Base-by-base conservation (phyloP, 2,329 filamentous ascomycete genomes). In the Colletotrichum sp. region DNA sequence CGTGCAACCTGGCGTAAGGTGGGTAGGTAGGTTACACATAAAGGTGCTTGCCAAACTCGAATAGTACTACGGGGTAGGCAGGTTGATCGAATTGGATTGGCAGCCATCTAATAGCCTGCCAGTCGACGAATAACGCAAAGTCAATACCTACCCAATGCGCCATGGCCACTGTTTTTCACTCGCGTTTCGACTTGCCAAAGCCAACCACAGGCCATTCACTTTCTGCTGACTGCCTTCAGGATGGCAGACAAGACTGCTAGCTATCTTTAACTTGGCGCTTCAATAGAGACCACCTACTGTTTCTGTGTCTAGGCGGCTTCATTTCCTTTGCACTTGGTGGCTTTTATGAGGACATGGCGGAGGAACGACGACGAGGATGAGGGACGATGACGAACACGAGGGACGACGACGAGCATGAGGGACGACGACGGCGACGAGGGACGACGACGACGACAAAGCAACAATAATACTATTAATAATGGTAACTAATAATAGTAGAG, bases 301-400 rank as follows among this genome's bases (percentile, higher is more conserved):
- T 10, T 16, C 3, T n/a, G 0, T n/a, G 36, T 43, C 36, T 43
- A 43, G 36, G 16, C 5, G 5, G 5, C 8, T n/a, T 5, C 1
- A 18, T 43, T 43, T 3, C 8, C 8, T 43, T 1, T 3, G 36
- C 36, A n/a, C 16, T 43, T n/a, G 0, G 36, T 18, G 36, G n/a
- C 36, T 43, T 43, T 18, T 2, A 43, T n/a, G 16, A 43, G 36
- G 8, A 43, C 36, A 18, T 18, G 8, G 1, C n/a, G 0, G 16
- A 43, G 36, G 36, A 1, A 18, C 16, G 36, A 38, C 36, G 36
- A 18, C 12, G 12, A 34, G 12, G 12, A 34, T 0, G 10, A 36
- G 34, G 34, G 3, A 36, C 34, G 34, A 8, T 2, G 34, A 15
- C 3, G 34, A 16, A 4, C 2, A 38, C 2, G 16, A 18, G 36